A percentile compares a stretch with the other conserved stretches of the same genome.
These are phyloP conservation scores for Candida tropicalis DNA, from an alignment of 1,139 yeast species.

Conservation along the genomic window DNA sequence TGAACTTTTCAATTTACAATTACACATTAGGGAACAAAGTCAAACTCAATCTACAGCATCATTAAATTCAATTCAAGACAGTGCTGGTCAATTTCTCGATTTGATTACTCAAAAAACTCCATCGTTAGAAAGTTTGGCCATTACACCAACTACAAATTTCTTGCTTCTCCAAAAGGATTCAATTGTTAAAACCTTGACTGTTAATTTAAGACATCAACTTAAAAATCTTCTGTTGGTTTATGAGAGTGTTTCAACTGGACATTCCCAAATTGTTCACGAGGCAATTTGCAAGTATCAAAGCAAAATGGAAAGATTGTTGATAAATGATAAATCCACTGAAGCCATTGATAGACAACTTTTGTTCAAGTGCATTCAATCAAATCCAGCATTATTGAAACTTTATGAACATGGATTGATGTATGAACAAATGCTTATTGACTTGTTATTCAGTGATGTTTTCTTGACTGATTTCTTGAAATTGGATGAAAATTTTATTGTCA, in stretches of 20 bases:
- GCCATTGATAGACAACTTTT: conserved; percentile 10
- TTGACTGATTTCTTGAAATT: conserved; percentile 12
- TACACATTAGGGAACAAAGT: conserved; percentile 9
- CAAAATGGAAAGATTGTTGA: conserved; percentile 10
- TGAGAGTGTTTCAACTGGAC: conserved; percentile 9
- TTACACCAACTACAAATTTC: conserved; percentile 12
- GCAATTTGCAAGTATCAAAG: conserved; percentile 12
- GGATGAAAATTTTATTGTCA: conserved; percentile 13
- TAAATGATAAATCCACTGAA: conserved; percentile 11
- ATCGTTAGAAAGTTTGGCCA: conserved; percentile 9
- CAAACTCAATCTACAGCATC: conserved; percentile 4
- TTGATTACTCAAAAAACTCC: conserved; percentile 10
- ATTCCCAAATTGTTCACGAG: conserved; percentile 9
- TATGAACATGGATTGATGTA: conserved; percentile 13
- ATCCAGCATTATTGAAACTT: conserved; percentile 10
- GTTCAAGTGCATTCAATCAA: conserved; percentile 12
- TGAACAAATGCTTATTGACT: conserved; percentile 9
- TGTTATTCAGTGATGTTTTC: conserved; percentile 12
- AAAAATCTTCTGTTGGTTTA: conserved; percentile 10
- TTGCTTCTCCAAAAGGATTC: conserved; percentile 9
- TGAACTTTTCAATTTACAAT: conserved; percentile 9
- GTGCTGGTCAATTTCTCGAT: conserved; percentile 6
- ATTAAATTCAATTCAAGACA: not conserved
- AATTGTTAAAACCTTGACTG: conserved; percentile 5
- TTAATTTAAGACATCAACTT: conserved; percentile 9